These are phyloP conservation scores for Pachysolen tannophilus DNA, from an alignment of 805 yeast species.

Conservation along the genomic window DNA sequence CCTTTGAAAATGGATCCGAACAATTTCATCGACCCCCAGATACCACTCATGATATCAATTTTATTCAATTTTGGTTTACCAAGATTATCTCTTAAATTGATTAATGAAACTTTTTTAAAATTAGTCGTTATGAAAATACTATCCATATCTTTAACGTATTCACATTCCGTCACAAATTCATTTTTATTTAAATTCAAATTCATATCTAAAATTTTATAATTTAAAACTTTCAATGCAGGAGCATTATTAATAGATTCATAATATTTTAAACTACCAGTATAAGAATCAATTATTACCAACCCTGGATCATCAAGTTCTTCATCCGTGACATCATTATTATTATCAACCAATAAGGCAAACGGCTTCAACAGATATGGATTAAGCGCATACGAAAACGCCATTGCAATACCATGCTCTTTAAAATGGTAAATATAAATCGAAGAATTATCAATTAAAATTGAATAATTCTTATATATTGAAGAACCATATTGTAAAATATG, in stretches of 20 bases:
- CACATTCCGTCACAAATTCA: constrained; percentile 51
- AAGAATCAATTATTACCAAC: constrained; percentile 52
- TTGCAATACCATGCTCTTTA: constrained; percentile 40
- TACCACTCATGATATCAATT: constrained; percentile 13
- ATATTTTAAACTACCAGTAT: constrained; percentile 52
- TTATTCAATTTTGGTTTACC: constrained; percentile 44
- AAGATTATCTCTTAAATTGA: constrained; percentile 57
- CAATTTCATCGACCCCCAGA: constrained; percentile 9
- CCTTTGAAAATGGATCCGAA: constrained; percentile 13
- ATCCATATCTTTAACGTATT: constrained; percentile 55
- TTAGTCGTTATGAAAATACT: constrained; percentile 71
- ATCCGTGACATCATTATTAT: too few species aligned
- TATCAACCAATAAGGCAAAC: constrained; percentile 44
- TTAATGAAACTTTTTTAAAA: constrained; percentile 52
- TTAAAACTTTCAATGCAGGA: constrained; percentile 53
- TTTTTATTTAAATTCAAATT: constrained; percentile 34
- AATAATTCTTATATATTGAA: constrained; percentile 21
- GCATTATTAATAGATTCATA: constrained; percentile 72
- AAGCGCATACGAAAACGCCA: constrained; percentile 37
- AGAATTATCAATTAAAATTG: constrained; percentile 31
- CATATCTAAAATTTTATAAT: constrained; percentile 24
- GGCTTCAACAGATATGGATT: constrained; percentile 28
- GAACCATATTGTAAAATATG: constrained; percentile 15
- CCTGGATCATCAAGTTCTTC: constrained; percentile 52
- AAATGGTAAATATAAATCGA: constrained; percentile 64